These are phyloP conservation scores for Citrus sinensis DNA, from an alignment of 345 rosid genomes.

Conservation along the genomic window DNA sequence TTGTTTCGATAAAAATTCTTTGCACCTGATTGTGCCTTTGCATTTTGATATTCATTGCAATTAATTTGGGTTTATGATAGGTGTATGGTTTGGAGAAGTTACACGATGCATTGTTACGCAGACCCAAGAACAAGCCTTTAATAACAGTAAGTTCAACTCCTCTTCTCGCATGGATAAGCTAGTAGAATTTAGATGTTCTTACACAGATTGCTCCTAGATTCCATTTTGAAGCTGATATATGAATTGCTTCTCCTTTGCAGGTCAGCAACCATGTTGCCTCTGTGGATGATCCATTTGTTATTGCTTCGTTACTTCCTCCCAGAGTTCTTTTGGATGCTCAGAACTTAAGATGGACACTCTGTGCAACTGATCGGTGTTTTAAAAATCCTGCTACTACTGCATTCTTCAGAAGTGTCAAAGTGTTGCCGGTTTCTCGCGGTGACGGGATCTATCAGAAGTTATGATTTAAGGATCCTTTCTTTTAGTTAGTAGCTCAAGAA, in stretches of 20 bases:
- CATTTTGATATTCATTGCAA: background rate
- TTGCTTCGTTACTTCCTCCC: slow-evolving; percentile 88
- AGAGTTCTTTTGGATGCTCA: slow-evolving; percentile 75
- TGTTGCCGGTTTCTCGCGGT: slow-evolving; percentile 88
- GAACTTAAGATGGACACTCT: slow-evolving; percentile 92
- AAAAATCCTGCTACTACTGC: slow-evolving; percentile 83
- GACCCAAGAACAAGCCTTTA: slow-evolving; percentile 76
- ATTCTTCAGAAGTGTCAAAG: slow-evolving; percentile 84
- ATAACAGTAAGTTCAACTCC: slow-evolving; percentile 57
- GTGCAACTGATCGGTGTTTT: slow-evolving; percentile 94
- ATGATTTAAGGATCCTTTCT: background rate
- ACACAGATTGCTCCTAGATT: background rate
- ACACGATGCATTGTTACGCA: slow-evolving; percentile 74
- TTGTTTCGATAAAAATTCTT: background rate
- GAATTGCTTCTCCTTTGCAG: slow-evolving; percentile 31
- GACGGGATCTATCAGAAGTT: slow-evolving; percentile 98
- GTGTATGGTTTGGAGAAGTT: slow-evolving; percentile 92
- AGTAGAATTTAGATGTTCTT: background rate
- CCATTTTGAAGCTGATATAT: background rate
- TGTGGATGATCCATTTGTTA: slow-evolving; percentile 88
- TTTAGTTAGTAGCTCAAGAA: background rate
- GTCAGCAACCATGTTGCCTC: slow-evolving; percentile 99
- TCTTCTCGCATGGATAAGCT: background rate
- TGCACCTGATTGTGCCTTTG: background rate
- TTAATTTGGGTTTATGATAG: slow-evolving; percentile 27